Percentiles rank a stretch among this genome's conserved stretches.
Conservation (phyloP, 192 early-diverging fungal genomes). For the Geranomyces michiganensis region DNA sequence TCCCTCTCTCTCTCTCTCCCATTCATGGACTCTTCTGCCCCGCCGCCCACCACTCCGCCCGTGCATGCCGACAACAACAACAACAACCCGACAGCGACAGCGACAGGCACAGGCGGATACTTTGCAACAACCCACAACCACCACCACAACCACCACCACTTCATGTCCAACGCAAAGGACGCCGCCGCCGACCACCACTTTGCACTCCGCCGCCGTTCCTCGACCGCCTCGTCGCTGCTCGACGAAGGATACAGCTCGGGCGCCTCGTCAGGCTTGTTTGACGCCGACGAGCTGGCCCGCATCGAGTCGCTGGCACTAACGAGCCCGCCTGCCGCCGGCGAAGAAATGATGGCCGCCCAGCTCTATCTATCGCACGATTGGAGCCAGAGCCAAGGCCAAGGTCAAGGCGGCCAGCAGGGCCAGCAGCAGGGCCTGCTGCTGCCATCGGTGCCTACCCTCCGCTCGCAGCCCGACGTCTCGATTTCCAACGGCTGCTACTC, state of each 20-base stretch:
- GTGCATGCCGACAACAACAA: no score
- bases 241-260: slow-evolving; percentile 34
- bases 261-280: slow-evolving; percentile 5
- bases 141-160: no score
- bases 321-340: background rate
- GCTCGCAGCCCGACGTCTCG: background rate
- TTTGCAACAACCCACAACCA: no score
- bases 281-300: background rate
- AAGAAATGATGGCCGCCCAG: slow-evolving; percentile 1
- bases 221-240: slow-evolving; percentile 6
- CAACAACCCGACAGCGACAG: no score
- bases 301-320: slow-evolving; percentile 17
- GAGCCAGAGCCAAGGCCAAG: no score
- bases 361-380: background rate
- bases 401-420: no score
- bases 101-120: no score
- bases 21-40: no score
- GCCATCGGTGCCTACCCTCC: background rate
- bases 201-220: slow-evolving; percentile 9
- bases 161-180: background rate
- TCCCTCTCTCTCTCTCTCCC: no score
- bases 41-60: no score
- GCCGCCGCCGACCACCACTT: background rate
- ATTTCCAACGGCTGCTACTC: no score
- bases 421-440: no score